Base-by-base conservation (phyloP, 1,284 basidiomycete genomes). In the Cryptococcus sp. region DNA sequence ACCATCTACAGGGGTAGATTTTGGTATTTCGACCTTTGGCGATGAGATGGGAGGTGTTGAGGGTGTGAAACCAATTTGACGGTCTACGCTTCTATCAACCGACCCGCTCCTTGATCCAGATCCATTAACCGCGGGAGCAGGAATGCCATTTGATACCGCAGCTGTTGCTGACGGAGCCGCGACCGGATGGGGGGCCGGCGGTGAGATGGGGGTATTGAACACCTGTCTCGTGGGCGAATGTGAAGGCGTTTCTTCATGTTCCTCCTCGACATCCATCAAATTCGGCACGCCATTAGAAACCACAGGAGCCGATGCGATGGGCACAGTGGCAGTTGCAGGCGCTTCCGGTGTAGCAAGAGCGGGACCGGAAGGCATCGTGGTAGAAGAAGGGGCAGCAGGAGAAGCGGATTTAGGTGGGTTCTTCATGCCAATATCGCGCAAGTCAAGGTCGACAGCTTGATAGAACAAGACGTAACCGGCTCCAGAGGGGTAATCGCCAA, bases 381-480 rank as follows among this genome's bases (percentile, higher is more conserved):
- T 19, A 14, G 21, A 7, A 5, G 41, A 4, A 22, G 16, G n/a
- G 19, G 41, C 19, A 19, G 21, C 21, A 43, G 41, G 19, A 4
- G 41, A 49, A 28, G 32, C 24, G 41, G 42, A 19, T 14, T 45
- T 46, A 25, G 57, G 47, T 2, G 59, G 57, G 2, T 47, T 53
- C 45, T 66, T 67, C 39, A 76, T 56, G 1, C 90, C 90, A 16
- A 92, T 79, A 16, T 80, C 78, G n/a, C 76, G 66, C 32, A 82
- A 77, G 66, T 92, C 85, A 51, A 93, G 79, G 72, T 97, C 90
- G 16, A 83, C 85, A 13, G 92, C 93, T 74, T 98, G 92, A 73
- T 98, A 98, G 77, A 96, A 98, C 34, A 98, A 79, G 23, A 98
- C 93, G 73, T 98, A 98, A 19, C 93, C 96, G 36, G 88, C 86